Percentiles rank a stretch among this genome's conserved stretches.
phyloP scores from a whole-genome alignment of 2,329 filamentous ascomycete genomes.

The Pyrenophora graminea region DNA sequence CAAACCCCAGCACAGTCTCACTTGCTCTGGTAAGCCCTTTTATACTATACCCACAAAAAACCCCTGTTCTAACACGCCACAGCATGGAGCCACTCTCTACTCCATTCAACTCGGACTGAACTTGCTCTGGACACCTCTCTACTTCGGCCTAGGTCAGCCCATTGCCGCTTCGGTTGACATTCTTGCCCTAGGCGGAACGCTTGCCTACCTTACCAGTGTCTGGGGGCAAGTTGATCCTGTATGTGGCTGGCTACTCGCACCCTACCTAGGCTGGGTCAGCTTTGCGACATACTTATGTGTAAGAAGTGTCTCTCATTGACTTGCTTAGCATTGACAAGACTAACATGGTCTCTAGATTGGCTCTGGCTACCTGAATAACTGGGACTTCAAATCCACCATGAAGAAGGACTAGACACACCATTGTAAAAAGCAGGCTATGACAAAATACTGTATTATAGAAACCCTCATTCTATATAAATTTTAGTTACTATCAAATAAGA shows the following conservation, averaged over 20 bases:
- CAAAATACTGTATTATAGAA: neutral
- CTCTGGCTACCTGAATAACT: constrained; percentile 47
- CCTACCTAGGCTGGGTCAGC: constrained; percentile 83
- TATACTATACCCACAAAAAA: neutral
- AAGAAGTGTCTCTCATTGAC: constrained; percentile 14
- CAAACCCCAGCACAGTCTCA: constrained; percentile 53
- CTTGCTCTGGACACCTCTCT: constrained; percentile 87
- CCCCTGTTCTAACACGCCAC: constrained; percentile 5
- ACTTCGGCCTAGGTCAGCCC: constrained; percentile 78
- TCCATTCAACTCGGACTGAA: constrained; percentile 85
- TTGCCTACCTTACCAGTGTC: constrained; percentile 71
- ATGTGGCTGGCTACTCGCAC: constrained; percentile 74
- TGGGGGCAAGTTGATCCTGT: constrained; percentile 76
- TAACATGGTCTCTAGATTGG: constrained; percentile 36
- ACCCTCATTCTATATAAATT: no score
- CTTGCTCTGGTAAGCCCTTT: constrained; percentile 57
- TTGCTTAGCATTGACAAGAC: neutral
- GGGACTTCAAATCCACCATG: constrained; percentile 41
- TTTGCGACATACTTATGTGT: constrained; percentile 86
- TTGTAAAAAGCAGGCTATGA: neutral
- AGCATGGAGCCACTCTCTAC: constrained; percentile 76
- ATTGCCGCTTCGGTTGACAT: constrained; percentile 77
- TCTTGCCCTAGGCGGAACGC: constrained; percentile 70
- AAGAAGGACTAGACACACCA: constrained; percentile 26
- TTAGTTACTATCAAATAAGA: no score